phyloP scores from a whole-genome alignment of 208 protist genomes.

The Trypanosomatidae sp. region DNA sequence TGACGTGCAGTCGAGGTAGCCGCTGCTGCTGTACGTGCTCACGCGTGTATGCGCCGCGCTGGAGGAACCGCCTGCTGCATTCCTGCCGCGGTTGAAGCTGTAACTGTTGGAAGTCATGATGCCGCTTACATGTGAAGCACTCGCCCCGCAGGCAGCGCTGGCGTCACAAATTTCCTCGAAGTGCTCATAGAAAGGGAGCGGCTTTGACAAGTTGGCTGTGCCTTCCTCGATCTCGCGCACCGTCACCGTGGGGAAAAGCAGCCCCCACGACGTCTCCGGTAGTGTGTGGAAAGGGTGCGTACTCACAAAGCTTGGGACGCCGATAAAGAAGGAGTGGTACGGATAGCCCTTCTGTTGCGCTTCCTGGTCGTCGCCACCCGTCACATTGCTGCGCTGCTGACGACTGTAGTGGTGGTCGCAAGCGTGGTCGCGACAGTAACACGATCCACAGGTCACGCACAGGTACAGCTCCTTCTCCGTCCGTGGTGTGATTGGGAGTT shows the following conservation, averaged over 20 bases:
- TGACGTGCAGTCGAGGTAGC: constrained; percentile 16
- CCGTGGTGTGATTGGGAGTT: constrained; percentile 43
- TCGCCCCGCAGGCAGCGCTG: constrained; percentile 10
- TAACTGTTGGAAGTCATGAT: constrained; percentile 11
- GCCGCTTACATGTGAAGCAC: constrained; percentile 11
- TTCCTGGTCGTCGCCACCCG: constrained; percentile 9
- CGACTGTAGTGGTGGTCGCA: constrained; percentile 57
- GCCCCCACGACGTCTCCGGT: constrained; percentile 39
- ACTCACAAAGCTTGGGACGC: constrained; percentile 47
- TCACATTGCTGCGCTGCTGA: constrained; percentile 11
- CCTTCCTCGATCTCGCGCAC: constrained; percentile 34
- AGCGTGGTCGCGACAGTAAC: constrained; percentile 68
- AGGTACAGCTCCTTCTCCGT: constrained; percentile 64
- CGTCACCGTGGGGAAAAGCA: constrained; percentile 51
- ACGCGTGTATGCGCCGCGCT: constrained; percentile 19
- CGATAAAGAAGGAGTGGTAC: constrained; percentile 65
- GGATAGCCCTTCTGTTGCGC: constrained; percentile 39
- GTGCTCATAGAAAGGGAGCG: constrained; percentile 35
- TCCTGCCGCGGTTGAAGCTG: constrained; percentile 18
- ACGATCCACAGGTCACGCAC: constrained; percentile 68
- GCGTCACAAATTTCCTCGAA: constrained; percentile 41
- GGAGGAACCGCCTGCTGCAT: not conserved
- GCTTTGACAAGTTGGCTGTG: constrained; percentile 19
- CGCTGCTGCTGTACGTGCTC: constrained; percentile 22
- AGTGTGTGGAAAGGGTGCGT: constrained; percentile 37